Percentiles rank a stretch among this genome's conserved stretches.
Conservation (phyloP, 768 basidiomycete species). For the Lactarius tabidus region DNA sequence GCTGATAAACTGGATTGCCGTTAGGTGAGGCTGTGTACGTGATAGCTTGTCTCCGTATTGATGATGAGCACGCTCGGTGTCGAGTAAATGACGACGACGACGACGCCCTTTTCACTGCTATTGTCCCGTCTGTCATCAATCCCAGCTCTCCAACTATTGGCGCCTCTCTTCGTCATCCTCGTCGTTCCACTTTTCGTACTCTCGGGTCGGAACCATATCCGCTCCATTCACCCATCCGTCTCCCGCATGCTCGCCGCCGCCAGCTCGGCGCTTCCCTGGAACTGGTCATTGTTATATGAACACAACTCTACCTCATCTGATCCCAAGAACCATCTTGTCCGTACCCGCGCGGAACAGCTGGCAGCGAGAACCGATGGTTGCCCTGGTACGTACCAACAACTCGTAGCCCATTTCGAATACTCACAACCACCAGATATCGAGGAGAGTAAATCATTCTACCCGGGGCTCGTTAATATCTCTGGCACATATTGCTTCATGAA, state of each 20-base stretch:
- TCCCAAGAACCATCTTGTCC: conserved; percentile 40
- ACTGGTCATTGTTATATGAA: conserved; percentile 39
- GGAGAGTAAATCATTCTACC: conserved; percentile 53
- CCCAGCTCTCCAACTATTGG: conserved; percentile 48
- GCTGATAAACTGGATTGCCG: background rate
- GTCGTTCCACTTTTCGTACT: conserved; percentile 38
- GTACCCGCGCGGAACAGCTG: conserved; percentile 56
- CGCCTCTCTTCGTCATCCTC: conserved; percentile 53
- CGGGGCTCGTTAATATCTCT: conserved; percentile 92
- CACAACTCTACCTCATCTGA: conserved; percentile 34
- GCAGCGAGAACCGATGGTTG: conserved; percentile 37
- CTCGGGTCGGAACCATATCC: conserved; percentile 30
- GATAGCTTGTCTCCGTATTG: background rate
- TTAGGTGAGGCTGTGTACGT: background rate
- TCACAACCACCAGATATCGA: conserved; percentile 4
- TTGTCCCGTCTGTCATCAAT: conserved; percentile 21
- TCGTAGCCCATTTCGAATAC: background rate
- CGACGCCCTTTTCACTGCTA: conserved; percentile 10
- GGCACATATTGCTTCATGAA: conserved; percentile 99
- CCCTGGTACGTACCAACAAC: conserved; percentile 29
- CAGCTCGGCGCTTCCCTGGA: conserved; percentile 57
- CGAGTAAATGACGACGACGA: conserved; percentile 19
- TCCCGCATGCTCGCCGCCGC: conserved; percentile 58
- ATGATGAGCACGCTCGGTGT: background rate
- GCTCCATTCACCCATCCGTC: conserved; percentile 28